A percentile compares a stretch with the other conserved stretches of the same genome.
These are phyloP conservation scores for Paraconiothyrium sp. DNA, from an alignment of 2,329 filamentous ascomycete genomes.

Conservation along the genomic window DNA sequence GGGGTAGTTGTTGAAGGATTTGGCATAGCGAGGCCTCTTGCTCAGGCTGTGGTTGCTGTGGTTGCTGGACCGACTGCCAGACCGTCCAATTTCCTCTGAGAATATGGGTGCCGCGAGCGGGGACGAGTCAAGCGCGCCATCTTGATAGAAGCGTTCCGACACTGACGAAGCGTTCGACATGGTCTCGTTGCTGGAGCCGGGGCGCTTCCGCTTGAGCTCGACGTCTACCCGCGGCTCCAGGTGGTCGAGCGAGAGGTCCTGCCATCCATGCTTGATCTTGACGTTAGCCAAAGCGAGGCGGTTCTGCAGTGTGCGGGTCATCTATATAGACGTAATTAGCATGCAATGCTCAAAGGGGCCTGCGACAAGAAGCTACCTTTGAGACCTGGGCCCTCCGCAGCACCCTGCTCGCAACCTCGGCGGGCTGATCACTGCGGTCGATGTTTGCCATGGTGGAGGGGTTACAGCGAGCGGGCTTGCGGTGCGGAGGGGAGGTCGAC, in stretches of 20 bases:
- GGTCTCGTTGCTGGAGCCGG: slow-evolving; percentile 73
- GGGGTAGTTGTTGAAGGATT: slow-evolving; percentile 44
- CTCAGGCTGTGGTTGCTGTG: slow-evolving; percentile 51
- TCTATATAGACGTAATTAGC: slow-evolving; percentile 64
- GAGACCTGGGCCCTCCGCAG: slow-evolving; percentile 55
- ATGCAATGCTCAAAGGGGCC: slow-evolving; percentile 30
- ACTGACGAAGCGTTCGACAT: slow-evolving; percentile 86
- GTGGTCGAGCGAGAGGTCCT: slow-evolving; percentile 84
- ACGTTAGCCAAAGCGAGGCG: slow-evolving; percentile 94
- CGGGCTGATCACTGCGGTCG: slow-evolving; percentile 44
- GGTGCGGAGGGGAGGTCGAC: slow-evolving; percentile 29
- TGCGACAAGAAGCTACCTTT: slow-evolving; percentile 42
- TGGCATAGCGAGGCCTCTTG: slow-evolving; percentile 48
- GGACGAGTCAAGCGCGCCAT: slow-evolving; percentile 79
- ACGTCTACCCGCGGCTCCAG: slow-evolving; percentile 87
- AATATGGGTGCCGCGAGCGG: slow-evolving; percentile 84
- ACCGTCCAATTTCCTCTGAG: slow-evolving; percentile 76
- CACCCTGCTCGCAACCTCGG: slow-evolving; percentile 55
- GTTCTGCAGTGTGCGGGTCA: slow-evolving; percentile 91
- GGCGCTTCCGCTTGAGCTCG: slow-evolving; percentile 77
- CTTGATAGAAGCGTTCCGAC: slow-evolving; percentile 78
- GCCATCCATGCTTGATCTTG: slow-evolving; percentile 96
- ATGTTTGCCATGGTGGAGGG: slow-evolving; percentile 44
- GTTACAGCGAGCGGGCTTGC: slow-evolving; percentile 22
- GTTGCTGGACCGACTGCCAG: slow-evolving; percentile 65